Base-by-base conservation (phyloP, 805 yeast species). In the Candida alai region DNA sequence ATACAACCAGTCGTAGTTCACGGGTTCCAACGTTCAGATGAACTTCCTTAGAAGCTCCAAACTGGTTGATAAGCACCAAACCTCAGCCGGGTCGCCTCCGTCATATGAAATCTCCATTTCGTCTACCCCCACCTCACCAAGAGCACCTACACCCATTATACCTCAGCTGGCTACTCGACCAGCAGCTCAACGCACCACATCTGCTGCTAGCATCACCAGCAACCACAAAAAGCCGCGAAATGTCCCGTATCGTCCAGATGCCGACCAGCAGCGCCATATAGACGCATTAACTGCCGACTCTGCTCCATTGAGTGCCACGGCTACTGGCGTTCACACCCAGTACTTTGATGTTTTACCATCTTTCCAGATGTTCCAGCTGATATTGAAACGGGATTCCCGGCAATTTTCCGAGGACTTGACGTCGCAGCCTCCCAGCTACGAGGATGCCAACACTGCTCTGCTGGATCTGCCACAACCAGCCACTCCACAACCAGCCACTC, bases 261-360 rank as follows among this genome's bases (percentile, higher is more conserved):
- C 44, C 10, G 65, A 63, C 28, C 60, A 58, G 25, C 68, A 65
- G 40, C 44, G 39, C 9, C 65, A 59, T 12, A 62, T 62, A 19
- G 68, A 62, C 35, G 25, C 41, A 28, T 38, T 57, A 14, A n/a
- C n/a, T n/a, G n/a, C n/a, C n/a, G n/a, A 42, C 41, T 10, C 24
- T 32, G 17, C 22, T 17, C 11, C 43, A 8, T 28, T n/a, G n/a
- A n/a, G n/a, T n/a, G n/a, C n/a, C n/a, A n/a, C n/a, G n/a, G n/a
- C n/a, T n/a, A n/a, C n/a, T n/a, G n/a, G n/a, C 3, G n/a, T n/a
- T n/a, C 62, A 58, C 30, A 60, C 67, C 2, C 62, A 61, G 31
- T 60, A 62, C 37, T 67, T 76, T 32, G 85, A 80, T 44, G 72
- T 80, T 2, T 52, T 80, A 22, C 88, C 86, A 0, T 77, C 85